Percentiles rank a stretch among this genome's conserved stretches.
phyloP scores from a whole-genome alignment of 495 filamentous ascomycete genomes.

The Talaromyces ruber region DNA sequence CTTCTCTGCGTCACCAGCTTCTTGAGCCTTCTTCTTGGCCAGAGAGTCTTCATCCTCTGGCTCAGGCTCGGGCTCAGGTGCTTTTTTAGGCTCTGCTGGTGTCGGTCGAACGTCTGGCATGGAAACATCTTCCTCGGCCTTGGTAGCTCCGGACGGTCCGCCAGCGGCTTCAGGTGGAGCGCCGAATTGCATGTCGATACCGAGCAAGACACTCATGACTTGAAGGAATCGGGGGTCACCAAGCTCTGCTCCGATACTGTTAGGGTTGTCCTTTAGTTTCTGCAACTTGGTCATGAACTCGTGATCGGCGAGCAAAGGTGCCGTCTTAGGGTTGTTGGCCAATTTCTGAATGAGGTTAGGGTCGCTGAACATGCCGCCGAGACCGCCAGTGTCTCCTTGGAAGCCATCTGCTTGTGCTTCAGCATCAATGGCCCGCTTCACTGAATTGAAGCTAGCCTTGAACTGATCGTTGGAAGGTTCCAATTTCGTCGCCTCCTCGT shows the following conservation, averaged over 20 bases:
- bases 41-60: slow-evolving; percentile 70
- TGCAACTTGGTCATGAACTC: slow-evolving; percentile 88
- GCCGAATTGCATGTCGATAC: slow-evolving; percentile 86
- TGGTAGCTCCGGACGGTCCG: slow-evolving; percentile 28
- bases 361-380: slow-evolving; percentile 89
- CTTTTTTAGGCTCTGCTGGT: slow-evolving; percentile 43
- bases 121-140: slow-evolving; percentile 63
- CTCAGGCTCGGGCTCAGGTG: slow-evolving; percentile 55
- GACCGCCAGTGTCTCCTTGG: slow-evolving; percentile 58
- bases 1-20: slow-evolving; percentile 91
- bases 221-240: slow-evolving; percentile 86
- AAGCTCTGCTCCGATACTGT: slow-evolving; percentile 68
- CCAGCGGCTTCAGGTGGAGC: slow-evolving; percentile 43
- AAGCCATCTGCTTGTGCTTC: slow-evolving; percentile 63
- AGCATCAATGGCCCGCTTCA: slow-evolving; percentile 79
- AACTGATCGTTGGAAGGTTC: slow-evolving; percentile 89
- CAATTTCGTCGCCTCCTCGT: slow-evolving; percentile 82
- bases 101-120: slow-evolving; percentile 63
- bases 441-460: slow-evolving; percentile 74
- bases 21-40: slow-evolving; percentile 82
- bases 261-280: slow-evolving; percentile 70
- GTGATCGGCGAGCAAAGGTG: slow-evolving; percentile 69
- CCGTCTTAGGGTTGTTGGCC: slow-evolving; percentile 88
- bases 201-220: slow-evolving; percentile 87
- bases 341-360: slow-evolving; percentile 84